phyloP scores from a whole-genome alignment of 352 stramenopile genomes.

The Pythium myriotylum region DNA sequence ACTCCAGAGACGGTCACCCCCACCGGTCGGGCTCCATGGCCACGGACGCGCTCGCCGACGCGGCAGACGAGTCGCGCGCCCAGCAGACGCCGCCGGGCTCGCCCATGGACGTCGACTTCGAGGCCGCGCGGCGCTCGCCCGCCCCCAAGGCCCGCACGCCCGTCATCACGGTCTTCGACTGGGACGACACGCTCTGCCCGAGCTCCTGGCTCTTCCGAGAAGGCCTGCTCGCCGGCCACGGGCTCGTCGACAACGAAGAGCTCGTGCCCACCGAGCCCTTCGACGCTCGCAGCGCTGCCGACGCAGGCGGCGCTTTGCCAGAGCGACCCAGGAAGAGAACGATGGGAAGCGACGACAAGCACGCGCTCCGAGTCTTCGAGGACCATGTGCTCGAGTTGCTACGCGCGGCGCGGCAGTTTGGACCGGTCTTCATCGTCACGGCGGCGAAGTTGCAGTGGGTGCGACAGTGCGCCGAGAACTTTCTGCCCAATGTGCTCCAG shows the following conservation, averaged over 20 bases:
- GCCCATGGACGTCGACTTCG: constrained; percentile 29
- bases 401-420: constrained; percentile 38
- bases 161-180: constrained; percentile 56
- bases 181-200: constrained; percentile 69
- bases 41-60: too few relatives aligned
- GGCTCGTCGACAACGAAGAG: constrained; percentile 39
- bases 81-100: constrained; percentile 20
- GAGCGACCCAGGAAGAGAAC: constrained; percentile 25
- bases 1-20: neutral
- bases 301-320: neutral
- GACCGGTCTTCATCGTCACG: constrained; percentile 69
- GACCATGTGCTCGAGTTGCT: constrained; percentile 44
- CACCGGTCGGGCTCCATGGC: constrained; percentile 4
- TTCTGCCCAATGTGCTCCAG: constrained; percentile 46
- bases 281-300: constrained; percentile 7
- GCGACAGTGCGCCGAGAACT: constrained; percentile 40
- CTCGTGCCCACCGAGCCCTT: constrained; percentile 2
- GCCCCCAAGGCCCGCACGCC: constrained; percentile 15
- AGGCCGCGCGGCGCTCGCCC: constrained; percentile 10
- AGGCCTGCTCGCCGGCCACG: constrained; percentile 43
- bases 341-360: constrained; percentile 18
- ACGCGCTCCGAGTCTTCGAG: constrained; percentile 39
- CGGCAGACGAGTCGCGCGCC: neutral
- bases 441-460: constrained; percentile 60
- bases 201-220: constrained; percentile 56